Evolutionary conservation across 1,139 yeast species (phyloP).

Genomic region (Suhomyces chickasaworum): DNA sequence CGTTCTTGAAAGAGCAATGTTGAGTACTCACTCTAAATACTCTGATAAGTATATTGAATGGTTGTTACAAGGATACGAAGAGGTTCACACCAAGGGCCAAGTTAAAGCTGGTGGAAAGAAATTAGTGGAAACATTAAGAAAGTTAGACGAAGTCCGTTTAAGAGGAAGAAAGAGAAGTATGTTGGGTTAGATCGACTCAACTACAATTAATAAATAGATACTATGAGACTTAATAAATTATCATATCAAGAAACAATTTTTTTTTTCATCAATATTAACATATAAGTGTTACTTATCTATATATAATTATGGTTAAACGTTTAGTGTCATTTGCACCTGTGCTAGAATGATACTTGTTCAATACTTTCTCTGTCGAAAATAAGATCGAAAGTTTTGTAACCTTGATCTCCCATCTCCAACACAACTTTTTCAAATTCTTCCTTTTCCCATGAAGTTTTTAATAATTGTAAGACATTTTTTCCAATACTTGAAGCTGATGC

Average conservation of each 20-base stretch:
- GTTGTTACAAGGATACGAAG: slow-evolving; percentile 72
- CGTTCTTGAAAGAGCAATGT: slow-evolving; percentile 88
- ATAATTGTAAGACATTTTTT: slow-evolving; percentile 13
- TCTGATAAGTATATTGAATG: slow-evolving; percentile 66
- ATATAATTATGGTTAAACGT: neutral
- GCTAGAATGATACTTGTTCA: slow-evolving; percentile 18
- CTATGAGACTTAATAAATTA: neutral
- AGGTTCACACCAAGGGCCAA: slow-evolving; percentile 35
- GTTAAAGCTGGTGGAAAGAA: slow-evolving; percentile 41
- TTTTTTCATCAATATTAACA: neutral
- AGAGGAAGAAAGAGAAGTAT: slow-evolving; percentile 95
- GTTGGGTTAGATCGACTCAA: slow-evolving; percentile 63
- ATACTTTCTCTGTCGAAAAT: slow-evolving; percentile 18
- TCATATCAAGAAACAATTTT: neutral
- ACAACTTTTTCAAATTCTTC: slow-evolving; percentile 14
- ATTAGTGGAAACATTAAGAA: slow-evolving; percentile 55
- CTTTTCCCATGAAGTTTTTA: slow-evolving; percentile 16
- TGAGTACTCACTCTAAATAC: slow-evolving; percentile 83
- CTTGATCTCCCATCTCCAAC: slow-evolving; percentile 16
- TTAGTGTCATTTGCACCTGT: neutral
- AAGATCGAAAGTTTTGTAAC: slow-evolving; percentile 19
- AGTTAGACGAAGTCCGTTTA: slow-evolving; percentile 81
- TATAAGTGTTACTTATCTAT: neutral
- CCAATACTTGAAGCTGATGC: slow-evolving; percentile 17
- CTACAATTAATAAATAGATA: neutral